Percentiles rank a stretch among this genome's conserved stretches.
These are phyloP conservation scores for Auriculariales sp. DNA, from an alignment of 768 basidiomycete genomes.

Conservation along the genomic window DNA sequence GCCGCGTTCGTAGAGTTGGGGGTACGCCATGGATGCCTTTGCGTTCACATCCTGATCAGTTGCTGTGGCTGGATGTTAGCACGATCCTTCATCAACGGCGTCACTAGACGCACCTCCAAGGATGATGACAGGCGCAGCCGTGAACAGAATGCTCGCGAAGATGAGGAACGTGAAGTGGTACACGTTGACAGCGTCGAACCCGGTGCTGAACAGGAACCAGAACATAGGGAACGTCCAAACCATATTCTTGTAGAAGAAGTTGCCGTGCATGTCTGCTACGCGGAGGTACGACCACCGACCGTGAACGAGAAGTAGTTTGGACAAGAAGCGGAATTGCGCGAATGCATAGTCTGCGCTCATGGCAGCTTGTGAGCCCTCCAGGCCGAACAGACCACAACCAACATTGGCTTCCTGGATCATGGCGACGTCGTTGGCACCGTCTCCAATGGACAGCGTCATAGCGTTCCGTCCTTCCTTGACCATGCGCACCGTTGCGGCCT, in stretches of 20 bases:
- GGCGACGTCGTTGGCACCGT: conserved; percentile 95
- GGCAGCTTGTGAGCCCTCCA: conserved; percentile 94
- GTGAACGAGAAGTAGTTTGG: conserved; percentile 82
- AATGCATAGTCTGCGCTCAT: conserved; percentile 99
- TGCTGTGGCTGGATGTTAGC: conserved; percentile 25
- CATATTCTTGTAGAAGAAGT: conserved; percentile 98
- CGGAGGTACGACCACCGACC: conserved; percentile 97
- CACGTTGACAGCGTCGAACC: conserved; percentile 87
- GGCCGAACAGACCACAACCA: conserved; percentile 83
- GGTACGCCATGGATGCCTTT: conserved; percentile 82
- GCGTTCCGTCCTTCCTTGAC: conserved; percentile 92
- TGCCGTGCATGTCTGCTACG: conserved; percentile 93
- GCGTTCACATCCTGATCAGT: conserved; percentile 95
- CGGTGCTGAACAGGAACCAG: conserved; percentile 86
- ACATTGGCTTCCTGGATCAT: conserved; percentile 99
- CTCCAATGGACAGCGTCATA: conserved; percentile 94
- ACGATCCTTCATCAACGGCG: neutral
- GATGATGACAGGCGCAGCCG: conserved; percentile 83
- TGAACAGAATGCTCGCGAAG: conserved; percentile 84
- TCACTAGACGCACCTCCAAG: conserved; percentile 55
- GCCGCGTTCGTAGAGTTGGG: conserved; percentile 90
- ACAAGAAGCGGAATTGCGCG: conserved; percentile 90
- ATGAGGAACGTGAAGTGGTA: conserved; percentile 94
- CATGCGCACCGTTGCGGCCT: conserved; percentile 82
- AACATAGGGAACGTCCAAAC: conserved; percentile 91